These are phyloP conservation scores for Protomyces inouyei DNA, from an alignment of 1,139 yeast genomes.

Conservation along the genomic window DNA sequence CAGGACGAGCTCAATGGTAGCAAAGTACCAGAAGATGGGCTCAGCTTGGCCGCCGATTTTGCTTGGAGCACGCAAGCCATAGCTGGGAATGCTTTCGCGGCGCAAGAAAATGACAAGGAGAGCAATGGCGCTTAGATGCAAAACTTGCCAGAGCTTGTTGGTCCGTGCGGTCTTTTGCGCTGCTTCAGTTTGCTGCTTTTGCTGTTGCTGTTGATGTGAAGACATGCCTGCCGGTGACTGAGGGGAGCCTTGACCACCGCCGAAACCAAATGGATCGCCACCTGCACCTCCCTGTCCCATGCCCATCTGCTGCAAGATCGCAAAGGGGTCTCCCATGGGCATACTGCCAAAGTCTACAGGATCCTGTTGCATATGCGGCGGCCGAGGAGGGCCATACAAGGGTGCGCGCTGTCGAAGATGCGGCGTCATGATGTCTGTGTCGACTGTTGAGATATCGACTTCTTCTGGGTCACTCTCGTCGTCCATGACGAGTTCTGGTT, in stretches of 20 bases:
- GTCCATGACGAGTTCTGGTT: neutral
- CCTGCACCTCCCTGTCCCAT: slow-evolving; percentile 9
- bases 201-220: neutral
- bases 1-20: slow-evolving; percentile 38
- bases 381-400: neutral
- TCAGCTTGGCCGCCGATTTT: slow-evolving; percentile 52
- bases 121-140: neutral
- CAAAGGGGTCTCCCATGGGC: slow-evolving; percentile 10
- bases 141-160: neutral
- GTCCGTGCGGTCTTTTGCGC: neutral
- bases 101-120: neutral
- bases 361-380: neutral
- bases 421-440: neutral
- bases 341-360: neutral
- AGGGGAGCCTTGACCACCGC: neutral
- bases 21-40: slow-evolving; percentile 37
- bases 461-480: neutral
- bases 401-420: neutral
- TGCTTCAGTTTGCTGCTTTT: neutral
- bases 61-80: slow-evolving; percentile 34
- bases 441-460: neutral
- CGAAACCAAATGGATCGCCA: neutral
- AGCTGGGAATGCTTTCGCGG: neutral
- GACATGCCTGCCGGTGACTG: neutral
- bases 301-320: slow-evolving; percentile 17